Evolutionary conservation across 208 protist genomes (phyloP), one percentile per base, ranked within the genome.

Genomic region (Wallacemonas sp.): DNA sequence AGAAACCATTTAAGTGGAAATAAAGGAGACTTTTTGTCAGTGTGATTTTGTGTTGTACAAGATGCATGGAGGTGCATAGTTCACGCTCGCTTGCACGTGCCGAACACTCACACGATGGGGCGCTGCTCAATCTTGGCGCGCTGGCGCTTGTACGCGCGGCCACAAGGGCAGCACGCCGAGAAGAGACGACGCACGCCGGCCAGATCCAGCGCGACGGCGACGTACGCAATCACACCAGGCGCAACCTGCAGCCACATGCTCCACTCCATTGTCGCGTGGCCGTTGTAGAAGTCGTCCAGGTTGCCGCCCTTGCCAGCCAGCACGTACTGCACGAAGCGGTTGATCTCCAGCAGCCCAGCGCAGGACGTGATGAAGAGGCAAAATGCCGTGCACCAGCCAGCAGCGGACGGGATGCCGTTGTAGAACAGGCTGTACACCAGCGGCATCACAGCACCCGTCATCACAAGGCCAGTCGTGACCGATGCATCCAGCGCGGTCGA

Each of bases 321-420:
- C 52, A 58, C 52, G 52, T 58, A 58, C 32, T 58, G 52, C 26
- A 58, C 52, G 52, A 58, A 58, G 52, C 52, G 52, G 32, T 58
- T 58, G 52, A 58, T 58, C 6, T 58, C 2, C 30, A 58, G 26
- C 52, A 58, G 52, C 29, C 52, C 52, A 14, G 52, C 52, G 11
- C 29, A 34, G 2, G 52, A 58, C 30, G 52, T 58, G n/a, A 58
- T 39, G 32, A 58, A 34, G 4, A 58, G n/a, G n/a, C n/a, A 19
- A 2, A 58, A 58, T 4, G 30, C 52, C 4, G 52, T 58, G 52
- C 52, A 14, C 52, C 52, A 58, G 30, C 52, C 52, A 6, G 52
- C 52, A 14, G 32, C 52, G 2, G 30, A 58, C 2, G 52, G 52
- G 52, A 58, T 58, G 2, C 52, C 52, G 52, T 58, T 58, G 52